Evolutionary conservation across 202 grass and related monocot species (phyloP).

Genomic region (Eragrostis tef): DNA sequence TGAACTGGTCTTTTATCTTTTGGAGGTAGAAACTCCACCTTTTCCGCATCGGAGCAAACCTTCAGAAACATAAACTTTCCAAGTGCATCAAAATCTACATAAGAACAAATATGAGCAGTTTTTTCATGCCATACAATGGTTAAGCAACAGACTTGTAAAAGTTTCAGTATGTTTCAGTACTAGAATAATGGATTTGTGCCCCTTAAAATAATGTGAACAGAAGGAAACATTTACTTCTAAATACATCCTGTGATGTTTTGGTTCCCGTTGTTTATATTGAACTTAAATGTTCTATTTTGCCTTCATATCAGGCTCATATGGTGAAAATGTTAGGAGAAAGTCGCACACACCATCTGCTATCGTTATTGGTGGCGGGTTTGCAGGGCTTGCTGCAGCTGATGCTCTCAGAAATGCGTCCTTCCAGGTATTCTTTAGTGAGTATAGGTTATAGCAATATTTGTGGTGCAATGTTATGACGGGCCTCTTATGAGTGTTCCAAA

Average conservation of each 20-base stretch:
- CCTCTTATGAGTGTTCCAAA: conserved; percentile 11
- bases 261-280: background rate
- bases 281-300: conserved; percentile 8
- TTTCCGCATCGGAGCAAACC: conserved; percentile 19
- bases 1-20: conserved; percentile 57
- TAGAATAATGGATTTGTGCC: background rate
- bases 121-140: conserved; percentile 10
- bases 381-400: conserved; percentile 92
- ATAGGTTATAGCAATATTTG: background rate
- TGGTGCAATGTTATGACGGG: background rate
- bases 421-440: conserved; percentile 55
- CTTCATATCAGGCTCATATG: conserved; percentile 58
- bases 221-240: background rate
- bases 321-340: conserved; percentile 64
- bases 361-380: conserved; percentile 96
- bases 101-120: conserved; percentile 7
- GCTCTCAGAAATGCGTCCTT: conserved; percentile 87
- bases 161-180: conserved; percentile 5
- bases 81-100: conserved; percentile 28
- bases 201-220: conserved; percentile 2
- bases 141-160: conserved; percentile 5
- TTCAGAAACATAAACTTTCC: conserved; percentile 30
- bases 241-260: background rate
- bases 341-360: conserved; percentile 75
- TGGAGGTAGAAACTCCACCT: conserved; percentile 37